Percentiles rank a stretch among this genome's conserved stretches.
phyloP scores from a whole-genome alignment of 179 eudicot species.

The Gypsophila paniculata region DNA sequence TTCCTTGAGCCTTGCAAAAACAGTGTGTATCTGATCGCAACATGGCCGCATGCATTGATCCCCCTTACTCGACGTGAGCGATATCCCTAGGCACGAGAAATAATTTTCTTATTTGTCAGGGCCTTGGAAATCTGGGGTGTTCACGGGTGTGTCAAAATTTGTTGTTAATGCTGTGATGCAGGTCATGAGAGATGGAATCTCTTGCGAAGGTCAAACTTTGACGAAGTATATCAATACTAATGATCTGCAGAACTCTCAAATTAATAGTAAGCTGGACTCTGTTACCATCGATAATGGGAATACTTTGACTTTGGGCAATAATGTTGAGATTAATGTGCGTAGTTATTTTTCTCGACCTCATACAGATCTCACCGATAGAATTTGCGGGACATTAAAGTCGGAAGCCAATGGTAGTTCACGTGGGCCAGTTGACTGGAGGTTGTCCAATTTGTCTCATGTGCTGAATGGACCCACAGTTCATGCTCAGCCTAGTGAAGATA shows the following conservation, averaged over 20 bases:
- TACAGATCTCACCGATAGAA: slow-evolving; percentile 30
- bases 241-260: slow-evolving; percentile 27
- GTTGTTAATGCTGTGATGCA: slow-evolving; percentile 20
- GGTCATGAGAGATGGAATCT: slow-evolving; percentile 25
- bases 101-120: not conserved
- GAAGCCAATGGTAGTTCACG: slow-evolving; percentile 22
- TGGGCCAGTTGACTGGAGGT: slow-evolving; percentile 27
- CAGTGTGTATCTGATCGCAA: too few relatives aligned
- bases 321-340: slow-evolving; percentile 24
- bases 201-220: slow-evolving; percentile 26
- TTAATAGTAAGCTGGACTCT: slow-evolving; percentile 25
- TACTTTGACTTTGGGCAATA: slow-evolving; percentile 32
- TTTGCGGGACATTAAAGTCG: slow-evolving; percentile 28
- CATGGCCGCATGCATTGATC: not conserved
- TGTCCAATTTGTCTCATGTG: slow-evolving; percentile 27
- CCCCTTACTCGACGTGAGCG: too few relatives aligned
- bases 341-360: slow-evolving; percentile 34
- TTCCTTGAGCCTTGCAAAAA: too few relatives aligned
- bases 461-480: slow-evolving; percentile 25
- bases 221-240: slow-evolving; percentile 19
- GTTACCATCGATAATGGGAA: slow-evolving; percentile 29
- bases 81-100: not conserved
- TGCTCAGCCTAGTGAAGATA: slow-evolving; percentile 30
- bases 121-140: not conserved
- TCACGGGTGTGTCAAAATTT: not conserved